Evolutionary conservation across 2,329 filamentous ascomycete genomes (phyloP), one percentile per base, ranked within the genome.

Genomic region (Fusarium goolgardi): DNA sequence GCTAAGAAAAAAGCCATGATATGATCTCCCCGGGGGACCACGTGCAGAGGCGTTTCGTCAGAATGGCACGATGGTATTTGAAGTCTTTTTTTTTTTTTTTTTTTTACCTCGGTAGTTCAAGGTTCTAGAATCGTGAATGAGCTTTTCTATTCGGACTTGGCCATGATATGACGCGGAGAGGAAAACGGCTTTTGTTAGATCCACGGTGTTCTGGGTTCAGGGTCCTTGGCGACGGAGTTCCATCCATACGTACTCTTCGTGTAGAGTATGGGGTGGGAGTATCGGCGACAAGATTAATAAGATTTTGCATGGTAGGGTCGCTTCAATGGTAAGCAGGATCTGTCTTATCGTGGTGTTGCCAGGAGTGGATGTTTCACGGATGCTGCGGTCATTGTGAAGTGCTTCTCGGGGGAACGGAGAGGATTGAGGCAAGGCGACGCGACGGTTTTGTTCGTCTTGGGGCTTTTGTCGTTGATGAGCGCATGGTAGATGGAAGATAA

Each of bases 1-100:
- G 10, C 12, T 25, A 59, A 59, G 61, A 44, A 39, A 18, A 18
- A 27, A 27, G 16, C 15, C 20, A 64, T 64, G 61, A 64, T 64
- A 65, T 64, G 61, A 64, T 64, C 15, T 20, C 11, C 35, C 18
- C 31, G 2, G 6, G 13, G 9, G 20, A 3, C 35, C 57, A 65
- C 45, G 54, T 64, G 53, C 46, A 59, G 31, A 39, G 10, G 7
- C 7, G 4, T 39, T 47, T 51, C 29, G 40, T 44, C 46, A 64
- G 15, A 46, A 46, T 21, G 25, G 29, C n/a, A 47, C n/a, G 41
- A 37, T 27, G 13, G 20, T 15, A 21, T n/a, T 21, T 40, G 10
- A 9, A 11, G 23, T 11, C 27, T 50, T 35, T 29, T 27, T 11
- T 20, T 50, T 27, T 5, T 21, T 21, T 21, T 21, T 21, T 21